These are phyloP conservation scores for Pueraria montana DNA, from an alignment of 306 rosid genomes.

Conservation along the genomic window DNA sequence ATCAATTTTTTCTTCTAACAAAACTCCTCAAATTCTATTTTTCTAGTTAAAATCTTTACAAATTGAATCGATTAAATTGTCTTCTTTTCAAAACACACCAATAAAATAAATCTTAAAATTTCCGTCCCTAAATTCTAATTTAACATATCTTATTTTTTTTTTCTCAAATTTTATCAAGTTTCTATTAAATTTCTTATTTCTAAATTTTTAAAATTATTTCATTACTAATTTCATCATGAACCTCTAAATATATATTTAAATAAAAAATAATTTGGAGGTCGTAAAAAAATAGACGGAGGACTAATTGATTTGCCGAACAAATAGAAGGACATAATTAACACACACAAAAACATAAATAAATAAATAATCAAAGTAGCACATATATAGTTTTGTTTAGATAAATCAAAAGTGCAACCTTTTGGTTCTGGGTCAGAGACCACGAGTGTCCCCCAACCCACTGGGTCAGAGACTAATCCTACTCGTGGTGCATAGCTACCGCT, in stretches of 20 bases:
- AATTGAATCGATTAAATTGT: too few species aligned
- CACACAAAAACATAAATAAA: too few species aligned
- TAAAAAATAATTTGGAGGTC: not conserved
- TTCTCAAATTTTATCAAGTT: too few species aligned
- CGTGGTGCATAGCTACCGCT: too few species aligned
- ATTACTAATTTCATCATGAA: not conserved
- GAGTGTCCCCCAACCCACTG: too few species aligned
- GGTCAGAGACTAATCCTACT: too few species aligned
- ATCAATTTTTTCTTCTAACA: not conserved
- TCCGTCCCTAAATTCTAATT: not conserved
- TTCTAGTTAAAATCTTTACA: not conserved
- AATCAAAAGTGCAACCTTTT: not conserved
- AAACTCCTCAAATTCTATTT: not conserved
- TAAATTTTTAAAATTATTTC: not conserved
- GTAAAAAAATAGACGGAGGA: not conserved
- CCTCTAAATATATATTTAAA: not conserved
- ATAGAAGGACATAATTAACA: too few species aligned
- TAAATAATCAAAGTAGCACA: not conserved
- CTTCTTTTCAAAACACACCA: not conserved
- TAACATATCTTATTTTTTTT: not conserved
- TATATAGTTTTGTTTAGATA: not conserved
- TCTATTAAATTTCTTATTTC: not conserved
- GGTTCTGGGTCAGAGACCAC: too few species aligned
- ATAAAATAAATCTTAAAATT: not conserved
- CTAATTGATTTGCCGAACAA: not conserved